Evolutionary conservation across 2,329 filamentous ascomycete species (phyloP).

Genomic region (Penicillium sp.): DNA sequence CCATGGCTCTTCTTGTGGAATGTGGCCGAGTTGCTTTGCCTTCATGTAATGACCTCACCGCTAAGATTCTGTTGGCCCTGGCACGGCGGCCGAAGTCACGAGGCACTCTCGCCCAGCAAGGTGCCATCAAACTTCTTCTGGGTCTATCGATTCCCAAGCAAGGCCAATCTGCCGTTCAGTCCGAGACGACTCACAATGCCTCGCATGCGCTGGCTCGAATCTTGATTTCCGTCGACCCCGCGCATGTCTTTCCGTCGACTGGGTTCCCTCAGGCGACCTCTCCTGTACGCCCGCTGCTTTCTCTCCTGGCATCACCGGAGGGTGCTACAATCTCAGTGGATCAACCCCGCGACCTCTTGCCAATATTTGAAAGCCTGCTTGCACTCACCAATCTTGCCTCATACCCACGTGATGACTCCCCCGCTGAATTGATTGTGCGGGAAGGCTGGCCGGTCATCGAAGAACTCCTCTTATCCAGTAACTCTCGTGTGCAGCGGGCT

Average conservation of each 20-base stretch:
- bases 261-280: constrained; percentile 71
- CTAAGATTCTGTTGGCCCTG: constrained; percentile 76
- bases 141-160: constrained; percentile 59
- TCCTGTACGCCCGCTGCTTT: constrained; percentile 79
- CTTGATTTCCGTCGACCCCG: constrained; percentile 82
- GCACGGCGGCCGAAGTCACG: constrained; percentile 74
- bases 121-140: constrained; percentile 83
- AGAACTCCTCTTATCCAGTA: constrained; percentile 77
- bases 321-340: constrained; percentile 54
- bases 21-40: constrained; percentile 72
- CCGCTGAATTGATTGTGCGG: constrained; percentile 73
- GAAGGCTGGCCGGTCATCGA: constrained; percentile 76
- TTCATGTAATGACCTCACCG: constrained; percentile 69
- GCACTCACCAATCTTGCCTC: constrained; percentile 94
- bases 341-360: constrained; percentile 74
- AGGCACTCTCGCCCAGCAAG: constrained; percentile 85
- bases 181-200: constrained; percentile 58
- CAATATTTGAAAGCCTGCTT: constrained; percentile 86
- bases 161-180: constrained; percentile 44
- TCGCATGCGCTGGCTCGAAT: constrained; percentile 83
- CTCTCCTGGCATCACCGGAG: constrained; percentile 70
- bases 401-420: constrained; percentile 42
- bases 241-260: constrained; percentile 80
- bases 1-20: constrained; percentile 75
- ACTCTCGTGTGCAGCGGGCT: constrained; percentile 76